A percentile compares a stretch with the other conserved stretches of the same genome.
These are phyloP conservation scores for Rhizopogon sp. DNA, from an alignment of 768 basidiomycete species.

Conservation along the genomic window DNA sequence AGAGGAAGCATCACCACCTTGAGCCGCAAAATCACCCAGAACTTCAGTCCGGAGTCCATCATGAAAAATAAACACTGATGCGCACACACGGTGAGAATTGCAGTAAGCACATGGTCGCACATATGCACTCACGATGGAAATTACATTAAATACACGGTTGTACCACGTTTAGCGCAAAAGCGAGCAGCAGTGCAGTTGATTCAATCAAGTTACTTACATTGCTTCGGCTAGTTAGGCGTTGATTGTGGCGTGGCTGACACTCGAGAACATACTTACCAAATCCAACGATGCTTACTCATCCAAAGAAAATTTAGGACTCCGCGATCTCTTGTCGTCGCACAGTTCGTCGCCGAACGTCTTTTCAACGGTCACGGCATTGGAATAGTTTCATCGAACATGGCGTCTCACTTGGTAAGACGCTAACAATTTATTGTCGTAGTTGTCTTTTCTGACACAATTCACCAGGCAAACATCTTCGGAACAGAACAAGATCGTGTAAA, in stretches of 20 bases:
- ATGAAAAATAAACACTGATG: not conserved
- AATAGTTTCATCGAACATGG: constrained; percentile 30
- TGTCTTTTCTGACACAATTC: constrained; percentile 1
- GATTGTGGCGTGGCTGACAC: not conserved
- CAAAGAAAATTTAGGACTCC: constrained; percentile 10
- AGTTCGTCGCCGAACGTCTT: constrained; percentile 3
- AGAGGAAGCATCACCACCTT: not conserved
- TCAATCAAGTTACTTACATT: too few species aligned
- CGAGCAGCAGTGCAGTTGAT: not conserved
- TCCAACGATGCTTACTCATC: not conserved
- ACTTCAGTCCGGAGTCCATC: not conserved
- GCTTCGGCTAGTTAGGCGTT: not conserved
- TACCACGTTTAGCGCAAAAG: too few species aligned
- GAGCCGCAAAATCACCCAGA: not conserved
- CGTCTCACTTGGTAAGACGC: constrained; percentile 71
- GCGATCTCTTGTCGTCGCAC: constrained; percentile 10
- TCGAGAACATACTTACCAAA: not conserved
- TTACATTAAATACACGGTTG: not conserved
- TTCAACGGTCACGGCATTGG: constrained; percentile 2
- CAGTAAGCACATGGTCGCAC: not conserved
- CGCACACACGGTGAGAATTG: not conserved
- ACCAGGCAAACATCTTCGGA: constrained; percentile 90
- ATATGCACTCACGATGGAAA: not conserved
- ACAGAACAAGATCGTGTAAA: constrained; percentile 96
- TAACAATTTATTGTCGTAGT: not conserved